phyloP scores from a whole-genome alignment of 2,329 filamentous ascomycete species.

The Microdochium paspali region DNA sequence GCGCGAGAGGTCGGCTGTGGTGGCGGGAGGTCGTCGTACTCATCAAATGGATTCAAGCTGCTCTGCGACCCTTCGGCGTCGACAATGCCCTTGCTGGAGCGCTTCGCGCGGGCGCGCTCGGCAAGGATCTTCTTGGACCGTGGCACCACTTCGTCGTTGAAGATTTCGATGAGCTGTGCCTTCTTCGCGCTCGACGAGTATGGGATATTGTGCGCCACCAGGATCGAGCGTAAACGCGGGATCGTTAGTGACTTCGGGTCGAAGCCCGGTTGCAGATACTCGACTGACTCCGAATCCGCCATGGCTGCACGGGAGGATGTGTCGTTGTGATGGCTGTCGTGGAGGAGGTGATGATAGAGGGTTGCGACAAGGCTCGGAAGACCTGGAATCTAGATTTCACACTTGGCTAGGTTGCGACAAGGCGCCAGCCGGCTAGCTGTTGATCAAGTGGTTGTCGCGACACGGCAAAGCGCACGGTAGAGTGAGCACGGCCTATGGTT shows the following conservation, averaged over 20 bases:
- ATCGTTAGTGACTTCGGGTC: slow-evolving; percentile 78
- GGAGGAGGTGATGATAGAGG: background rate
- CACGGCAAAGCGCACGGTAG: background rate
- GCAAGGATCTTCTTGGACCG: slow-evolving; percentile 69
- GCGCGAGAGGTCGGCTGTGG: slow-evolving; percentile 36
- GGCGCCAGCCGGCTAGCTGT: background rate
- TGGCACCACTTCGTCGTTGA: slow-evolving; percentile 69
- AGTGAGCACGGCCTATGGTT: background rate
- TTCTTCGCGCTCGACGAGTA: slow-evolving; percentile 93
- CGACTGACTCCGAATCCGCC: slow-evolving; percentile 51
- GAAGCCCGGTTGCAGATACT: slow-evolving; percentile 82
- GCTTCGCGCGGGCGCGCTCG: slow-evolving; percentile 68
- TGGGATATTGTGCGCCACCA: slow-evolving; percentile 77
- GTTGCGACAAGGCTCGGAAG: background rate
- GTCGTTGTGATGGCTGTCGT: background rate
- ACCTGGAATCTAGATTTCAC: no score
- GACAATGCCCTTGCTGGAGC: slow-evolving; percentile 78
- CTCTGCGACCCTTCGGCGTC: slow-evolving; percentile 59
- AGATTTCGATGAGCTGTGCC: slow-evolving; percentile 72
- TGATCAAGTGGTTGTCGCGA: background rate
- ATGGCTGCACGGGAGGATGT: background rate
- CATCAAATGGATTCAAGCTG: slow-evolving; percentile 48
- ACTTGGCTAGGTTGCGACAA: no score
- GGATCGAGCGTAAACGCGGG: slow-evolving; percentile 79
- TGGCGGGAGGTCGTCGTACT: slow-evolving; percentile 44